Evolutionary conservation across 2,329 filamentous ascomycete species (phyloP).

Genomic region (Corynespora cassiicola): DNA sequence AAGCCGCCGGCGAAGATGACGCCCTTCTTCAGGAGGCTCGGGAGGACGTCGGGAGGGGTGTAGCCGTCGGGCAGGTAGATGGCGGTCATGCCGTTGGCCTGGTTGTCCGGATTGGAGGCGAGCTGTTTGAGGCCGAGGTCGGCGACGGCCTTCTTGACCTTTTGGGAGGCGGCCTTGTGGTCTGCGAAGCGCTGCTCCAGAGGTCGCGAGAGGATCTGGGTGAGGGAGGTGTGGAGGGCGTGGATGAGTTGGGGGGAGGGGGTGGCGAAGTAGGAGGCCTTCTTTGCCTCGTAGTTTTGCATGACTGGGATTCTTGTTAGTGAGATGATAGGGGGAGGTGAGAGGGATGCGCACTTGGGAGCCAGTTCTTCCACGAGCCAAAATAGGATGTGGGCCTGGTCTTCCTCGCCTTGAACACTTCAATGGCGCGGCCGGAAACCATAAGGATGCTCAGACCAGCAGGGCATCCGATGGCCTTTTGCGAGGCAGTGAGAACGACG

Average conservation of each 20-base stretch:
- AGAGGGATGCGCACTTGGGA: constrained; percentile 69
- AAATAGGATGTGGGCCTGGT: constrained; percentile 88
- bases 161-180: constrained; percentile 80
- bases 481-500: constrained; percentile 89
- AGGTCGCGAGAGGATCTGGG: constrained; percentile 81
- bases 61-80: constrained; percentile 91
- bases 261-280: constrained; percentile 97
- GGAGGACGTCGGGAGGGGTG: constrained; percentile 81
- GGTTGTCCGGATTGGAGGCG: constrained; percentile 83
- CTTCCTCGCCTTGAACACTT: constrained; percentile 80
- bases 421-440: constrained; percentile 87
- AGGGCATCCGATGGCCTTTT: constrained; percentile 96
- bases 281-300: constrained; percentile 98
- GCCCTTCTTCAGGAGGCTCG: constrained; percentile 82
- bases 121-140: constrained; percentile 88
- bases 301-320: constrained; percentile 68
- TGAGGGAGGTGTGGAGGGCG: constrained; percentile 87
- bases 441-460: constrained; percentile 94
- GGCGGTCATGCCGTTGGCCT: constrained; percentile 97
- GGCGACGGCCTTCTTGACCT: constrained; percentile 82
- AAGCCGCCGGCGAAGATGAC: constrained; percentile 94
- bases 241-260: constrained; percentile 93
- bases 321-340: not conserved
- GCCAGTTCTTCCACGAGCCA: constrained; percentile 96
- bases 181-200: constrained; percentile 82